Evolutionary conservation across 768 basidiomycete species (phyloP).

Genomic region (Leccinum incarnatum): DNA sequence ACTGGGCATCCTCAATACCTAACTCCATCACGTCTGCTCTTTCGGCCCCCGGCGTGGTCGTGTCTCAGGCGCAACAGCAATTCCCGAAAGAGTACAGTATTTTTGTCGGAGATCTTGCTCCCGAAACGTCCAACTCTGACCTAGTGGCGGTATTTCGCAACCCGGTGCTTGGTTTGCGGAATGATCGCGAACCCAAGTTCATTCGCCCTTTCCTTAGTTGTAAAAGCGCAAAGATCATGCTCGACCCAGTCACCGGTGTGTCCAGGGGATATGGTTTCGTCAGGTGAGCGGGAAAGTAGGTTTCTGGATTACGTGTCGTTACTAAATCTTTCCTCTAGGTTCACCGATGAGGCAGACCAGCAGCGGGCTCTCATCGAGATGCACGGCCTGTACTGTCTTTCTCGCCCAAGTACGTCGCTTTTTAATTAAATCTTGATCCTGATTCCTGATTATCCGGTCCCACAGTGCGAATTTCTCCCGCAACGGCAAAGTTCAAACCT

Average conservation of each 20-base stretch:
- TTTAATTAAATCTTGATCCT: conserved; percentile 2
- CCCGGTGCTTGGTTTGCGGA: conserved; percentile 79
- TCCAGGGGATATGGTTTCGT: conserved; percentile 94
- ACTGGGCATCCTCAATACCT: conserved; percentile 61
- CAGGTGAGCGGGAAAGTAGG: conserved; percentile 45
- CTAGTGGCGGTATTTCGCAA: conserved; percentile 92
- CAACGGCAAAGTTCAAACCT: conserved; percentile 83
- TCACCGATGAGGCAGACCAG: conserved; percentile 86
- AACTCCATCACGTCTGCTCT: conserved; percentile 32
- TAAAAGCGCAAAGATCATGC: conserved; percentile 95
- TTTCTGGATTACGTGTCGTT: conserved; percentile 9
- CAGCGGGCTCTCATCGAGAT: conserved; percentile 88
- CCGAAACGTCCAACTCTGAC: conserved; percentile 93
- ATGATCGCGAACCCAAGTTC: conserved; percentile 85
- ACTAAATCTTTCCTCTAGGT: conserved; percentile 43
- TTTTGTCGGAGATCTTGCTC: conserved; percentile 91
- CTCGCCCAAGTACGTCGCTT: conserved; percentile 71
- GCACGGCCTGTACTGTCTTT: conserved; percentile 88
- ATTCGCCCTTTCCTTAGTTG: conserved; percentile 88
- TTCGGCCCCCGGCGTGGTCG: conserved; percentile 26
- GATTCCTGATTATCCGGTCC: conserved; percentile 29
- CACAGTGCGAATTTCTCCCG: conserved; percentile 86
- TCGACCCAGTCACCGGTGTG: conserved; percentile 85
- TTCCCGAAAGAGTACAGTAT: conserved; percentile 88
- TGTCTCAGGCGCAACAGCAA: conserved; percentile 45